A percentile compares a stretch with the other conserved stretches of the same genome.
Conservation (phyloP, 805 yeast species). For the Saturnispora besseyi region DNA sequence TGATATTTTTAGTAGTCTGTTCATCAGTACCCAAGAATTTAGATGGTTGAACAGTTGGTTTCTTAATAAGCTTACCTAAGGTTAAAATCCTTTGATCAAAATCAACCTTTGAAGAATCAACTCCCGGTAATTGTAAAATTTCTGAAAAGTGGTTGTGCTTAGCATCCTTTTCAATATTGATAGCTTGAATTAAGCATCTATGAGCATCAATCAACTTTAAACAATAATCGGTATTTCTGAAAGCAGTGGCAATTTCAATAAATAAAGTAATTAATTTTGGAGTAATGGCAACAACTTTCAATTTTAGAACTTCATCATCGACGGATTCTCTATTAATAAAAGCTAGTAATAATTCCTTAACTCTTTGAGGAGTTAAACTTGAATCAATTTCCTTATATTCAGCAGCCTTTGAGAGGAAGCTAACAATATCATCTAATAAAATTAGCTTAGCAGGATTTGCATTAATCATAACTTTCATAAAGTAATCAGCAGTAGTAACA, state of each 20-base stretch:
- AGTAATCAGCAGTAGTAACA: slow-evolving; percentile 71
- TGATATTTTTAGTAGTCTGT: slow-evolving; percentile 31
- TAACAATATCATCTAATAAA: slow-evolving; percentile 47
- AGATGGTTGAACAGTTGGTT: slow-evolving; percentile 45
- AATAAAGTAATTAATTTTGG: slow-evolving; percentile 63
- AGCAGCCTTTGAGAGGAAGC: slow-evolving; percentile 53
- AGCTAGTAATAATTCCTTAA: slow-evolving; percentile 42
- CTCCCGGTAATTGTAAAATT: slow-evolving; percentile 74
- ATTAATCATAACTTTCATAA: slow-evolving; percentile 65
- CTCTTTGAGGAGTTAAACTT: slow-evolving; percentile 35
- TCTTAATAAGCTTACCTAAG: slow-evolving; percentile 59
- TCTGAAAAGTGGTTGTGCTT: slow-evolving; percentile 44
- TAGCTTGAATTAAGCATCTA: slow-evolving; percentile 69
- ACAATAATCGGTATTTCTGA: slow-evolving; percentile 64
- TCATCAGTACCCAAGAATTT: slow-evolving; percentile 44
- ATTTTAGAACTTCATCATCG: slow-evolving; percentile 34
- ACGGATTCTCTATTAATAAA: slow-evolving; percentile 48
- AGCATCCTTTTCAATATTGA: slow-evolving; percentile 33
- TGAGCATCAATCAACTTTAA: slow-evolving; percentile 53
- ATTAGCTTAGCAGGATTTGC: slow-evolving; percentile 60
- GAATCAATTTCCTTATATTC: slow-evolving; percentile 47
- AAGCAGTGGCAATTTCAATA: slow-evolving; percentile 71
- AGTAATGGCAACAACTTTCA: slow-evolving; percentile 50
- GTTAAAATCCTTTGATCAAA: slow-evolving; percentile 46
- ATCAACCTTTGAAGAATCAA: slow-evolving; percentile 41